Evolutionary conservation across 2,329 filamentous ascomycete species (phyloP), one percentile per base, ranked within the genome.

Genomic region (Nemania bipapillata): DNA sequence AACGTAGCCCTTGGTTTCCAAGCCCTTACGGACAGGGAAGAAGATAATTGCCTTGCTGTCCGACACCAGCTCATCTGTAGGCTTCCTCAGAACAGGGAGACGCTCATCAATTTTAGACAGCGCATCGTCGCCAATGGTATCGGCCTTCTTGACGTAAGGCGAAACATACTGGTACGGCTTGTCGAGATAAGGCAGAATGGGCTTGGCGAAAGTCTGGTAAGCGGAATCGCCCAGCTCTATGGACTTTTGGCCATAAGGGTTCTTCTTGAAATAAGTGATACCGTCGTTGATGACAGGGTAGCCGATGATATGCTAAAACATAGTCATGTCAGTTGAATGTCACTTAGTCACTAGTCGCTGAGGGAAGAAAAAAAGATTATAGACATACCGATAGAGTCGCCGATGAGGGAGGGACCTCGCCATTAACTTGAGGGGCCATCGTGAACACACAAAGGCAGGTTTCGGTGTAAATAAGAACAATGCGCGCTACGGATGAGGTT

Each of bases 281-380:
- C 90, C 84, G 80, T 97, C 93, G 78, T 88, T 89, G 78, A 97
- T 87, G 73, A 96, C 82, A 47, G 95, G 95, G 82, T 97, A 97
- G 73, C 90, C 91, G 75, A 90, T 86, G 71, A 97, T 86, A 79
- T 97, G 94, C 93, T 97, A 22, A n/a, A 30, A 58, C 12, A 40
- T 15, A 2, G n/a, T 22, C 6, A n/a, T 45, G 50, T 70, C 17
- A 66, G 63, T 24, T 56, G 20, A 37, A 28, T 26, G 28, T 50
- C 4, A 1, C 53, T 32, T 20, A 30, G 11, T 17, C 12, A 12
- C 3, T 2, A 17, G 6, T 7, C n/a, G 4, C 45, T 3, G 22
- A 32, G 24, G 28, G 32, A 30, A 17, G 22, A 32, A 20, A 24
- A 40, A 30, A 17, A 40, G 20, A 40, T 24, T 37, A 28, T 9